Base-by-base conservation (phyloP, 2,329 filamentous ascomycete species). In the Stromatinia cepivora region DNA sequence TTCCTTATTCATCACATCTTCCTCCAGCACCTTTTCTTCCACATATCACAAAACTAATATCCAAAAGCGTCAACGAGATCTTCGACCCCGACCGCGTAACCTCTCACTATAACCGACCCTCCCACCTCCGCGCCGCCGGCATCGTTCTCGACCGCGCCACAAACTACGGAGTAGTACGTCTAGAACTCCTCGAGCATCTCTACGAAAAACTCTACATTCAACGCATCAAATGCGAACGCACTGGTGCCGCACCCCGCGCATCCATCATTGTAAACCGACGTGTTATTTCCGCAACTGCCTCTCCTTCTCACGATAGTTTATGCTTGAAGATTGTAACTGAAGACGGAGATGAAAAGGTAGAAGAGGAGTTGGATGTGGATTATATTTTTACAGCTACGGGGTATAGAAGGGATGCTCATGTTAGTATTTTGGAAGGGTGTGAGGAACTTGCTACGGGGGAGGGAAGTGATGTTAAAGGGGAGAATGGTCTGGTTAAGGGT, bases 161-260 rank as follows among this genome's bases (percentile, higher is more conserved):
- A 71, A 98, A 98, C 83, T 98, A 98, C 79, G 92, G 93, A 66
- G 94, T 98, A 6, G 94, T 99, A 4, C 89, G 94, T 10, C 86
- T 97, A n/a, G 88, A 92, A 73, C 86, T 98, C 64, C 92, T 98
- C 70, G 94, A 98, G 80, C 87, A 90, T 69, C 87, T 98, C 42
- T 98, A 96, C 80, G 89, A 94, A 80, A 87, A 87, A 69, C 89
- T 97, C 81, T 98, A 98, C 81, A 86, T 93, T 69, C 94, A 98
- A 81, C 88, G 89, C 13, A 64, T 69, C 22, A 53, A 63, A 86
- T 97, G 66, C 84, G 86, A 59, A 86, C 87, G 69, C 81, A 88
- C 94, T 70, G 89, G 93, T 79, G 83, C 81, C 39, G 82, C 86
- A 70, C 97, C 94, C 93, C 91, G 92, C 25, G 92, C 95, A 79